Percentiles rank a stretch among this genome's conserved stretches.
Evolutionary conservation across 306 rosid genomes (phyloP).

Genomic region (Lathyrus sativus): DNA sequence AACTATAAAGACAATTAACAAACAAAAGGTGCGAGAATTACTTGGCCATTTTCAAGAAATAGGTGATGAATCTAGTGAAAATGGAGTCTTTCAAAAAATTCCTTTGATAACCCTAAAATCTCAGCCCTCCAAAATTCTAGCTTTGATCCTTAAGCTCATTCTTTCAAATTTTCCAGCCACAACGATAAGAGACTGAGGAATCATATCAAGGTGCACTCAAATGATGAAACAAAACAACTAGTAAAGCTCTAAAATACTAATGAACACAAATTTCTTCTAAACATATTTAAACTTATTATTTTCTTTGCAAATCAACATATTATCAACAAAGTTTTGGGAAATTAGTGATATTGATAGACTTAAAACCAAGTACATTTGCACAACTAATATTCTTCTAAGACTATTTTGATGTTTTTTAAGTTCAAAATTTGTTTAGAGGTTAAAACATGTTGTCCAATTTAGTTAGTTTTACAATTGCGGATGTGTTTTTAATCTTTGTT

Average conservation of each 20-base stretch:
- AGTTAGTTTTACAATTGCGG: constrained; percentile 9
- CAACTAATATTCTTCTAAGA: constrained; percentile 11
- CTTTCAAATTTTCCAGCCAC: not conserved
- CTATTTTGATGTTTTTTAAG: constrained; percentile 9
- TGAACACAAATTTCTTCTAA: not conserved
- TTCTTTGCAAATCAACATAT: not conserved
- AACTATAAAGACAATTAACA: not conserved
- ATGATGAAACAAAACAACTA: not conserved
- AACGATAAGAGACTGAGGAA: not conserved
- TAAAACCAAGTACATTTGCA: not conserved
- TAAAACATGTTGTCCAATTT: constrained; percentile 2
- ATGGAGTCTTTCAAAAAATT: not conserved
- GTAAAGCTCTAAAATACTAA: not conserved
- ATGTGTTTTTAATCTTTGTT: not conserved
- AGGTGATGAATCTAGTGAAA: not conserved
- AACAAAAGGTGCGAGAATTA: not conserved
- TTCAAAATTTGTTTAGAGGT: constrained; percentile 1
- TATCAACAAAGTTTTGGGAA: not conserved
- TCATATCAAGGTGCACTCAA: not conserved
- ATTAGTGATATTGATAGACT: not conserved
- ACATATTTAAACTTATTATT: not conserved
- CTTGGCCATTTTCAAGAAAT: constrained; percentile 9
- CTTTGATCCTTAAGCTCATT: not conserved
- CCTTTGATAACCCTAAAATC: not conserved
- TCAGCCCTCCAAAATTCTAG: not conserved